Conservation (phyloP, 495 filamentous ascomycete species). For the Lentithecium fluviatile region DNA sequence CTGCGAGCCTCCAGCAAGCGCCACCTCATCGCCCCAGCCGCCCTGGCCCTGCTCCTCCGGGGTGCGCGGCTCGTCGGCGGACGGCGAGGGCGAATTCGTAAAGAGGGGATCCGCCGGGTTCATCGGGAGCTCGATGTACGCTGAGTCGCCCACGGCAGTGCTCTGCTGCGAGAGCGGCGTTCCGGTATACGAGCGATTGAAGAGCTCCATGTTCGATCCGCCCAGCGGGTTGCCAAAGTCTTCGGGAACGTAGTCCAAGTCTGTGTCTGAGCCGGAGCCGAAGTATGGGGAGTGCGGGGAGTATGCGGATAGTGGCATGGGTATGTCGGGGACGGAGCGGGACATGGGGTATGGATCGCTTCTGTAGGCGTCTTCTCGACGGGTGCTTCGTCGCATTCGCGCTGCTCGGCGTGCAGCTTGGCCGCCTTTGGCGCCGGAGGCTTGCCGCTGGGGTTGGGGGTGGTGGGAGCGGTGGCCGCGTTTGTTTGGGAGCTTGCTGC, state of each 20-base stretch:
- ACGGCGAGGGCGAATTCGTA: neutral
- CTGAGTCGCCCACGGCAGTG: neutral
- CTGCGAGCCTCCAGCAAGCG: neutral
- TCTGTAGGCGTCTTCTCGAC: conserved; percentile 14
- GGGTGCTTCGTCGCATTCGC: conserved; percentile 27
- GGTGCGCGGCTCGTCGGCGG: neutral
- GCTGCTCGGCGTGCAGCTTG: conserved; percentile 47
- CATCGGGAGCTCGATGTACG: neutral
- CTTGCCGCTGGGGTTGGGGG: conserved; percentile 52
- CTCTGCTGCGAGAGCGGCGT: conserved; percentile 6
- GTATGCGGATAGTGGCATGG: conserved; percentile 15
- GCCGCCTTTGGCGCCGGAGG: conserved; percentile 58
- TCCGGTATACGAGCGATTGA: neutral
- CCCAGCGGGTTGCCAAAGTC: neutral
- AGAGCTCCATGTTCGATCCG: neutral
- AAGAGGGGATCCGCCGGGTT: neutral
- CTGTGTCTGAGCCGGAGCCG: conserved; percentile 14
- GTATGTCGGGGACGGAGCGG: conserved; percentile 6
- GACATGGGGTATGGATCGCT: conserved; percentile 12
- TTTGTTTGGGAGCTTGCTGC: conserved; percentile 54
- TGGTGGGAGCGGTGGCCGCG: conserved; percentile 47
- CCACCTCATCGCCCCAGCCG: neutral
- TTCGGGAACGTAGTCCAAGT: neutral
- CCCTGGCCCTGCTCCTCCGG: neutral
- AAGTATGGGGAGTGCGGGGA: conserved; percentile 23